Conservation (phyloP, 257 asterid species). For the Plantago ovata region DNA sequence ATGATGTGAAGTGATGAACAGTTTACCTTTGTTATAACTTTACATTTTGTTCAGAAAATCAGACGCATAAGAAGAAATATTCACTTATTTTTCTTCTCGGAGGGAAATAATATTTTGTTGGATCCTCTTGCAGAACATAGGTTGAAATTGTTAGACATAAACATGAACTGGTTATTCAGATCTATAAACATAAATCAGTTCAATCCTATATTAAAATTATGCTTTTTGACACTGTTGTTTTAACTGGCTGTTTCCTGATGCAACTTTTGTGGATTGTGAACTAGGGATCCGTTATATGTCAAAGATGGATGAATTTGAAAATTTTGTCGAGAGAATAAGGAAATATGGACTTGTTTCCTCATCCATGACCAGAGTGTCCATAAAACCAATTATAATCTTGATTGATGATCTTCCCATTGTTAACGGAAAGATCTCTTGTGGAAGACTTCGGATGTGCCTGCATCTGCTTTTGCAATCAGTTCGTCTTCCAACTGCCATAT, state of each 20-base stretch:
- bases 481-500: constrained; percentile 75
- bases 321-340: constrained; percentile 76
- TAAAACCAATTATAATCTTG: constrained; percentile 51
- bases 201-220: no score
- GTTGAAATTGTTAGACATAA: no score
- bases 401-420: constrained; percentile 95
- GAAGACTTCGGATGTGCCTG: constrained; percentile 67
- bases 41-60: neutral
- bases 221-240: constrained; percentile 4
- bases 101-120: no score
- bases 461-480: constrained; percentile 80
- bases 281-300: constrained; percentile 76
- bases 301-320: constrained; percentile 89
- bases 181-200: no score
- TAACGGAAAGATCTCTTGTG: constrained; percentile 58
- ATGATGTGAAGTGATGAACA: neutral
- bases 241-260: constrained; percentile 19
- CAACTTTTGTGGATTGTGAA: constrained; percentile 27
- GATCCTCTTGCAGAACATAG: no score
- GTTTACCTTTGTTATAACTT: neutral
- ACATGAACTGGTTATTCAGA: no score
- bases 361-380: constrained; percentile 39
- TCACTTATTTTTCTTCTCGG: no score
- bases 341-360: constrained; percentile 74
- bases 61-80: neutral